phyloP scores from a whole-genome alignment of 148 eudicot species.

The Camellia granthamiana region DNA sequence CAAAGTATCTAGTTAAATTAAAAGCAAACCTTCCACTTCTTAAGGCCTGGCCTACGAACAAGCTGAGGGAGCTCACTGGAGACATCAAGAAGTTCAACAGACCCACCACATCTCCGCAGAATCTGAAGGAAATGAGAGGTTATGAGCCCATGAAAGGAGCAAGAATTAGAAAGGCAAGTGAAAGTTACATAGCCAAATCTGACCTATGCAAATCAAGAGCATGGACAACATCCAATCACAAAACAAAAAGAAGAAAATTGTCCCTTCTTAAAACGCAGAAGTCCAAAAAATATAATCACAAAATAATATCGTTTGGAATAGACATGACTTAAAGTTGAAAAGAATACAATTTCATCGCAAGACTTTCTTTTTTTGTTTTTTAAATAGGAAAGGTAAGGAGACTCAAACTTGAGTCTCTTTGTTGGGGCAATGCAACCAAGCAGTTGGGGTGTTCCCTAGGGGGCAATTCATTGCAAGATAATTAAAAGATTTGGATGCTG shows the following conservation, averaged over 20 bases:
- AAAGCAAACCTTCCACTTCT: conserved; percentile 80
- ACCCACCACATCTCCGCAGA: conserved; percentile 72
- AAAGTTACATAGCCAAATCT: neutral
- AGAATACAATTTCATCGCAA: neutral
- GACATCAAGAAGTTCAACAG: conserved; percentile 92
- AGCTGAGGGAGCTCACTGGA: conserved; percentile 85
- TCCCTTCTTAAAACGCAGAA: neutral
- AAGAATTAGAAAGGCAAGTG: neutral
- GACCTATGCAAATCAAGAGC: neutral
- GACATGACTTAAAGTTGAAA: neutral
- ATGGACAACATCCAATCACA: neutral
- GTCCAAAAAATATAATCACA: neutral
- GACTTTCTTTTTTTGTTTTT: no score
- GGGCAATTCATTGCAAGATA: neutral
- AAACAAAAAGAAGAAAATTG: neutral
- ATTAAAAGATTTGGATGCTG: neutral
- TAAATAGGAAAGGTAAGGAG: no score
- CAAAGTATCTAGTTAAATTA: neutral
- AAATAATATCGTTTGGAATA: neutral
- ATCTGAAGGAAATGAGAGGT: conserved; percentile 42
- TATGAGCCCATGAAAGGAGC: neutral
- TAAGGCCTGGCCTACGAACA: conserved; percentile 92
- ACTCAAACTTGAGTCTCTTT: no score
- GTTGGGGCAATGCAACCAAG: no score
- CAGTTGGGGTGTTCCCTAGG: no score